These are phyloP conservation scores for Pyrenula aspistea DNA, from an alignment of 495 filamentous ascomycete genomes.

Conservation along the genomic window DNA sequence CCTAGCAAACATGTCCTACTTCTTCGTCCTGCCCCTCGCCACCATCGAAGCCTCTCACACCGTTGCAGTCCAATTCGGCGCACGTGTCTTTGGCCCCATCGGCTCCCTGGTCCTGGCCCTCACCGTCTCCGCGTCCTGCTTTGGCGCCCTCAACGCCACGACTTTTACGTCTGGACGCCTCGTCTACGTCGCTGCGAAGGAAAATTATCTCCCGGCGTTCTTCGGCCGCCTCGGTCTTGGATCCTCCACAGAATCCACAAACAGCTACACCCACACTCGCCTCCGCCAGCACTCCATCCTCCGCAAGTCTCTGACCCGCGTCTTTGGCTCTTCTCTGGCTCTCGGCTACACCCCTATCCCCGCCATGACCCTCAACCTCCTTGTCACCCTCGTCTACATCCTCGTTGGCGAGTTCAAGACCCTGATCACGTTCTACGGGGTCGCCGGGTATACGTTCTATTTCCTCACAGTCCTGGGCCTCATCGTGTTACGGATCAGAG, in stretches of 20 bases:
- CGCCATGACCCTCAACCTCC: conserved; percentile 70
- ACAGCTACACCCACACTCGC: conserved; percentile 14
- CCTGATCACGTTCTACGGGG: conserved; percentile 90
- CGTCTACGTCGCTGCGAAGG: conserved; percentile 88
- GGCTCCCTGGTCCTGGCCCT: conserved; percentile 81
- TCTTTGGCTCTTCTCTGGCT: conserved; percentile 49
- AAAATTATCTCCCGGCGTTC: conserved; percentile 79
- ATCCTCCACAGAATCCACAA: conserved; percentile 6
- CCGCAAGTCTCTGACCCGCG: conserved; percentile 36
- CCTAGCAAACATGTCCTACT: conserved; percentile 83
- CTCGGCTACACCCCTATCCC: conserved; percentile 77
- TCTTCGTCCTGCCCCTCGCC: conserved; percentile 78
- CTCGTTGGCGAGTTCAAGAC: conserved; percentile 82
- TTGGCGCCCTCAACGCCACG: conserved; percentile 89
- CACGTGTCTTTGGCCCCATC: conserved; percentile 73
- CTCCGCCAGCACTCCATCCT: conserved; percentile 47
- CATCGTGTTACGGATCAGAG: conserved; percentile 78
- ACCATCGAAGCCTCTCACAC: conserved; percentile 80
- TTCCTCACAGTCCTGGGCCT: conserved; percentile 90
- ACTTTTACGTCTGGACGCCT: conserved; percentile 87
- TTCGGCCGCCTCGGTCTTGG: conserved; percentile 71
- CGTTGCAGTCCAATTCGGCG: conserved; percentile 86
- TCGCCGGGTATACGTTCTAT: conserved; percentile 93
- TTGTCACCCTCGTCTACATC: conserved; percentile 63
- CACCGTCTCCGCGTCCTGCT: conserved; percentile 75